phyloP scores from a whole-genome alignment of 768 basidiomycete genomes.

The Tephrocybe sp. region DNA sequence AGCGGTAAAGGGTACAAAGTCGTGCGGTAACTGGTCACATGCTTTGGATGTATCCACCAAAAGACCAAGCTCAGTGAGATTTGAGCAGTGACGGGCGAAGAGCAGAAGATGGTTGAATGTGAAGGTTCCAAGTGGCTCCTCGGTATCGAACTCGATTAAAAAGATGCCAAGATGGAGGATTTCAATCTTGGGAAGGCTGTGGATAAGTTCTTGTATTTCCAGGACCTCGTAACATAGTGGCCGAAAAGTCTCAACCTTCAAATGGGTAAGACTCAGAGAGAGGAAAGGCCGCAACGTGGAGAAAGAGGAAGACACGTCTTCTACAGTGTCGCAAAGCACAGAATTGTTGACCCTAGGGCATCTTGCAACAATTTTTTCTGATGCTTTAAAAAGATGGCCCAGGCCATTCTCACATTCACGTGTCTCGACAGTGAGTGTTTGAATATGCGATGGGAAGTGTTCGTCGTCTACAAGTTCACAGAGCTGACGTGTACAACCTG shows the following conservation, averaged over 20 bases:
- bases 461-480: not conserved
- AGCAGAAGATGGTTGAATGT: not conserved
- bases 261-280: not conserved
- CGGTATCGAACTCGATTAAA: too few relatives aligned
- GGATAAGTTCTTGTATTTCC: not conserved
- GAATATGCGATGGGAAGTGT: not conserved
- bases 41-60: not conserved
- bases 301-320: not conserved
- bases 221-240: not conserved
- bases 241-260: not conserved
- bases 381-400: not conserved
- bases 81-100: not conserved
- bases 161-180: not conserved
- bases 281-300: not conserved
- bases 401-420: not conserved
- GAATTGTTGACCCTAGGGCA: not conserved
- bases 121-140: not conserved
- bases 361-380: not conserved
- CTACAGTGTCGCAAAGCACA: not conserved
- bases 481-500: not conserved
- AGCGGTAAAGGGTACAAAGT: not conserved
- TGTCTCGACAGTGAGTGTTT: not conserved
- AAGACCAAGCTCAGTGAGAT: not conserved
- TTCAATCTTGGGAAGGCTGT: not conserved
- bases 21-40: not conserved